A percentile compares a stretch with the other conserved stretches of the same genome.
phyloP scores from a whole-genome alignment of 1,139 yeast genomes.

The Geotrichum citri-aurantii region DNA sequence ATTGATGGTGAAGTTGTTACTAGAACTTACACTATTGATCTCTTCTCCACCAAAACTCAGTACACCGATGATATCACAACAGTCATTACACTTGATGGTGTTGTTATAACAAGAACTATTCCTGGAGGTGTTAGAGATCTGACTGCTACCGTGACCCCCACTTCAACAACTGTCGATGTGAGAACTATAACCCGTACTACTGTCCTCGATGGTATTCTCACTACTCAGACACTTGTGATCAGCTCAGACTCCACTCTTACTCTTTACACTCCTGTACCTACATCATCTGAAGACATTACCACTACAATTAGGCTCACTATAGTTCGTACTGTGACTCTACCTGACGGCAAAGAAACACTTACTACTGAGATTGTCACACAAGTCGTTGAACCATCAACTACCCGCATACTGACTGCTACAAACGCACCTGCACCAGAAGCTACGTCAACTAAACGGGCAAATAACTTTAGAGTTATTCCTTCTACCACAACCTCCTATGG shows the following conservation, averaged over 20 bases:
- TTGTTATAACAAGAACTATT: constrained; percentile 10
- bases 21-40: constrained; percentile 7
- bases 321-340: constrained; percentile 8
- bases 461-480: background rate
- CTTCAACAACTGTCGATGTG: background rate
- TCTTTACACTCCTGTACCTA: constrained; percentile 2
- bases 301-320: constrained; percentile 6
- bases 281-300: constrained; percentile 8
- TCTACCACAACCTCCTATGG: background rate
- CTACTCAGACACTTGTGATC: constrained; percentile 8
- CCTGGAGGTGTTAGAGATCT: background rate
- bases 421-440: background rate
- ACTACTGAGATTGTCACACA: constrained; percentile 1
- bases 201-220: background rate
- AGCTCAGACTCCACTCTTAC: constrained; percentile 3
- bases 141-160: constrained; percentile 12
- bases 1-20: constrained; percentile 9
- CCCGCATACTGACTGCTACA: constrained; percentile 5
- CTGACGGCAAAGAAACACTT: constrained; percentile 2
- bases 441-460: background rate
- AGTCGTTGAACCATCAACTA: constrained; percentile 4
- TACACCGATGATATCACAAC: constrained; percentile 13
- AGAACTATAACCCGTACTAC: constrained; percentile 1
- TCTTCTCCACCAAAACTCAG: constrained; percentile 2
- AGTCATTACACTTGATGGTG: constrained; percentile 10